A percentile compares a stretch with the other conserved stretches of the same genome.
Evolutionary conservation across 2,329 filamentous ascomycete genomes (phyloP).

Genomic region (Neofusicoccum ribis): DNA sequence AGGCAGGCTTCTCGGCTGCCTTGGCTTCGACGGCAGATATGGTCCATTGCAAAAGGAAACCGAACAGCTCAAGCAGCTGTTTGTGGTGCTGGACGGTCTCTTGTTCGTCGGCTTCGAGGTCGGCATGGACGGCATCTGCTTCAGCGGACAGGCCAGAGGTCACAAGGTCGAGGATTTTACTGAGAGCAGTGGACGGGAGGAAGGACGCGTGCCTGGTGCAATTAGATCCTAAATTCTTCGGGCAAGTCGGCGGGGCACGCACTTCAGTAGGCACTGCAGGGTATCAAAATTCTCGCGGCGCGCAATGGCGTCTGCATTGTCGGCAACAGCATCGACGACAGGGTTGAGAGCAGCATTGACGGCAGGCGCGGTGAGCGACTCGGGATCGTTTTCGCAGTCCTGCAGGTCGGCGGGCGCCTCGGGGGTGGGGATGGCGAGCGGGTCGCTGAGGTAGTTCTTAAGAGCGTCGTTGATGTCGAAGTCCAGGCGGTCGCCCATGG

Average conservation of each 20-base stretch:
- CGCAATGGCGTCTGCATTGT: slow-evolving; percentile 85
- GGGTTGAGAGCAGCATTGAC: slow-evolving; percentile 86
- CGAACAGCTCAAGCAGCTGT: slow-evolving; percentile 87
- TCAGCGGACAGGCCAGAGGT: slow-evolving; percentile 83
- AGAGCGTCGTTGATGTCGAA: slow-evolving; percentile 97
- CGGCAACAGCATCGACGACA: slow-evolving; percentile 88
- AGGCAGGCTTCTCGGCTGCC: slow-evolving; percentile 82
- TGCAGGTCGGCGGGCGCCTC: slow-evolving; percentile 81
- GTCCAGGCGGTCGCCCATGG: slow-evolving; percentile 65
- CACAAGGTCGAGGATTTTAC: slow-evolving; percentile 89
- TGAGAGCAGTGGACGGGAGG: slow-evolving; percentile 78
- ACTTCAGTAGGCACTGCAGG: slow-evolving; percentile 95
- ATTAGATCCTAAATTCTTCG: neutral
- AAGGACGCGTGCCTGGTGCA: slow-evolving; percentile 72
- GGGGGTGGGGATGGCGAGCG: slow-evolving; percentile 75
- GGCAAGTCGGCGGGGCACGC: slow-evolving; percentile 55
- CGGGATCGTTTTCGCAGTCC: slow-evolving; percentile 90
- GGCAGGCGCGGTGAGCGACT: slow-evolving; percentile 73
- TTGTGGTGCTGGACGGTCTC: slow-evolving; percentile 85
- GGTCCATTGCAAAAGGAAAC: slow-evolving; percentile 92
- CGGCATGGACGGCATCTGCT: slow-evolving; percentile 79
- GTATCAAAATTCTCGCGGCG: slow-evolving; percentile 83
- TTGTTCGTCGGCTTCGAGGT: slow-evolving; percentile 90
- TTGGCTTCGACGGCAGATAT: slow-evolving; percentile 93
- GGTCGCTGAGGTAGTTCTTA: slow-evolving; percentile 95